Conservation (phyloP, 2,329 filamentous ascomycete genomes). For the Penicillium sp. region DNA sequence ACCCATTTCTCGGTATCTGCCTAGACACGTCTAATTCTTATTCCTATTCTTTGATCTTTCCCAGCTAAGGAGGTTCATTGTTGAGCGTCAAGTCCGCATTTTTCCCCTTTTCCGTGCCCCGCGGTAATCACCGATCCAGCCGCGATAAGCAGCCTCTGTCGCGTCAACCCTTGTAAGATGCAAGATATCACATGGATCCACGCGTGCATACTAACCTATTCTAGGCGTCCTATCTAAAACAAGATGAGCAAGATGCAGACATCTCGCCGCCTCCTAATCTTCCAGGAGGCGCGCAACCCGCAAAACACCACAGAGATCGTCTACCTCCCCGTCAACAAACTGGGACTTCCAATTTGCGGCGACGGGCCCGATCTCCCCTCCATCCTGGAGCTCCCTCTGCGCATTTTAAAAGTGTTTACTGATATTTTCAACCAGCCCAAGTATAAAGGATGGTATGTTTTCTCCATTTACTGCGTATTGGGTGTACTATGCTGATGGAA, state of each 20-base stretch:
- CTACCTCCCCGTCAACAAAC: conserved; percentile 35
- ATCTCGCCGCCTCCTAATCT: conserved; percentile 30
- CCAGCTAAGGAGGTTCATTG: not conserved
- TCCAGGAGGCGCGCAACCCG: conserved; percentile 35
- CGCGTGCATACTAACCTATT: not conserved
- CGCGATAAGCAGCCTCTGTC: conserved; percentile 13
- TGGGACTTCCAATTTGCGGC: conserved; percentile 34
- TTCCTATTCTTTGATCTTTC: not conserved
- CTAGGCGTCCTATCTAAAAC: not conserved
- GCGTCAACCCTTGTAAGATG: not conserved
- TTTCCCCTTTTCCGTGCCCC: conserved; percentile 12
- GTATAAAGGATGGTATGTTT: conserved; percentile 36
- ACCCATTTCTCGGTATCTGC: not conserved
- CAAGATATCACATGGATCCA: not conserved
- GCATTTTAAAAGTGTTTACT: conserved; percentile 34
- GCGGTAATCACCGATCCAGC: conserved; percentile 6
- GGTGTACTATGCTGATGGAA: not conserved
- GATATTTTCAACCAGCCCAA: conserved; percentile 38
- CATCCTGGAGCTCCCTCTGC: conserved; percentile 32
- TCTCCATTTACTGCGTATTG: too few species aligned
- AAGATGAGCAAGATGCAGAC: conserved; percentile 6
- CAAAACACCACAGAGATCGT: conserved; percentile 25
- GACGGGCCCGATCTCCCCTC: conserved; percentile 31
- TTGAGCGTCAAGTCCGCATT: not conserved
- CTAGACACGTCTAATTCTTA: not conserved